Conservation (phyloP, 2,329 filamentous ascomycete species). For the Lachnellula cervina region DNA sequence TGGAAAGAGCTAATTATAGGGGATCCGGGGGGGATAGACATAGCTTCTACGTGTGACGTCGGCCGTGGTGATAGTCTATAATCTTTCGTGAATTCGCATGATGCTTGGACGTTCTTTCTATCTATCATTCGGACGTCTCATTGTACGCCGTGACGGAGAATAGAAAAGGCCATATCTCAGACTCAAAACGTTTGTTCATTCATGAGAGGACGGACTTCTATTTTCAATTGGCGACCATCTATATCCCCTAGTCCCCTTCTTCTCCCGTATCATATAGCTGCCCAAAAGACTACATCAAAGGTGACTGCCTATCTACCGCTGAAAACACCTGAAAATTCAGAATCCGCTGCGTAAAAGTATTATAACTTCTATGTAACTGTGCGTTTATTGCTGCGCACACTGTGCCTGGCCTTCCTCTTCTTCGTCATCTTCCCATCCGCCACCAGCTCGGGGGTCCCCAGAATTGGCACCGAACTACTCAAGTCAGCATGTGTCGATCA, state of each 20-base stretch:
- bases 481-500: slow-evolving; percentile 25
- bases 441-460: slow-evolving; percentile 60
- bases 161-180: too few relatives aligned
- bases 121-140: too few relatives aligned
- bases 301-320: neutral
- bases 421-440: slow-evolving; percentile 67
- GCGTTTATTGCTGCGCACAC: slow-evolving; percentile 42
- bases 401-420: slow-evolving; percentile 58
- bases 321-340: neutral
- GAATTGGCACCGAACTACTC: slow-evolving; percentile 65
- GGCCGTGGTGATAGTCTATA: too few relatives aligned
- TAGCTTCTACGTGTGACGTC: too few relatives aligned
- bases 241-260: neutral
- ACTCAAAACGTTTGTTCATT: too few relatives aligned
- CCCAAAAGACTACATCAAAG: neutral
- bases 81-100: too few relatives aligned
- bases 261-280: neutral
- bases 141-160: too few relatives aligned
- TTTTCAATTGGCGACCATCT: neutral
- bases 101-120: too few relatives aligned
- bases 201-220: neutral
- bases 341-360: slow-evolving; percentile 1
- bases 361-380: slow-evolving; percentile 2
- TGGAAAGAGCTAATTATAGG: too few relatives aligned
- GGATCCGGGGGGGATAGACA: too few relatives aligned